Conservation (phyloP, 495 filamentous ascomycete species). For the Aspergillus diversus region DNA sequence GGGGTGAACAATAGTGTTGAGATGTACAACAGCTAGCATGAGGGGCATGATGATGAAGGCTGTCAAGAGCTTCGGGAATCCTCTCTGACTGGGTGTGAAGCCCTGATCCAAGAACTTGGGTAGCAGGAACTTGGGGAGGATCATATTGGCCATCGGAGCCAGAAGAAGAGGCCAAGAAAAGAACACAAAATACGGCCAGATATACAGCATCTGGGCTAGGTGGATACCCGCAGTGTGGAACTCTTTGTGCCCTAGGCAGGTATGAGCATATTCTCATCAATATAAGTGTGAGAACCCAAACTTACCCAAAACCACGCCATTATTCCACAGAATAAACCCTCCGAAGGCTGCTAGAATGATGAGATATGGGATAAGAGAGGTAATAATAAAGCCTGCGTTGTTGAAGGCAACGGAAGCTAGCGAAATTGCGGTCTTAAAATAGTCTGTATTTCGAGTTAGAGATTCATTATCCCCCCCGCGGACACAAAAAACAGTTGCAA, state of each 20-base stretch:
- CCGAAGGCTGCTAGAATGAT: conserved; percentile 69
- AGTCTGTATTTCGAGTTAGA: conserved; percentile 48
- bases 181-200: conserved; percentile 86
- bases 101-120: conserved; percentile 44
- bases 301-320: conserved; percentile 85
- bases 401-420: conserved; percentile 58
- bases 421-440: conserved; percentile 61
- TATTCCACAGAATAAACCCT: conserved; percentile 81
- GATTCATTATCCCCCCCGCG: no score
- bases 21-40: conserved; percentile 64
- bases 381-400: conserved; percentile 51
- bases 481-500: no score
- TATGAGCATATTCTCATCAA: conserved; percentile 22
- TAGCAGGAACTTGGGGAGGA: conserved; percentile 39
- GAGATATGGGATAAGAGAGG: conserved; percentile 66
- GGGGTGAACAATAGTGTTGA: conserved; percentile 93
- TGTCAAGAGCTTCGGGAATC: conserved; percentile 42
- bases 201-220: conserved; percentile 90
- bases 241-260: conserved; percentile 75
- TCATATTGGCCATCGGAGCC: conserved; percentile 50
- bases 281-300: conserved; percentile 1
- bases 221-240: conserved; percentile 91
- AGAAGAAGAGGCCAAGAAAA: conserved; percentile 83
- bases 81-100: conserved; percentile 37
- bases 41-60: conserved; percentile 42